Evolutionary conservation across 495 filamentous ascomycete genomes (phyloP).

Genomic region (Tuber magnatum): DNA sequence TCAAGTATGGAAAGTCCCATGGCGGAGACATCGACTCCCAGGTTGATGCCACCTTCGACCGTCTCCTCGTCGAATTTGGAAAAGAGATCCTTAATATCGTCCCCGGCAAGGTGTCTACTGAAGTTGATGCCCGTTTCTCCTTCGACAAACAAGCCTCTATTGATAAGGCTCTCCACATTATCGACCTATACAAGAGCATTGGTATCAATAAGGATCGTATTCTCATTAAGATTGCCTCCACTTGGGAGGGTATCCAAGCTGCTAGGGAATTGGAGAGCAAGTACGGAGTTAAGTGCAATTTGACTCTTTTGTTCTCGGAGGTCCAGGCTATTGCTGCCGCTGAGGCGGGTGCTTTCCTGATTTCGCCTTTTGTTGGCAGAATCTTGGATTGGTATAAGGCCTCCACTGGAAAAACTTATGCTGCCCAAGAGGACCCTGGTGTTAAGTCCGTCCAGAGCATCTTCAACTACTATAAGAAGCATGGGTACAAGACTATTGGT

Average conservation of each 20-base stretch:
- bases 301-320: conserved; percentile 97
- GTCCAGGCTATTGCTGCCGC: conserved; percentile 93
- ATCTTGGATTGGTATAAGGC: conserved; percentile 99
- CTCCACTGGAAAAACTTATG: conserved; percentile 84
- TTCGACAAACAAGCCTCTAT: conserved; percentile 90
- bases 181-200: conserved; percentile 88
- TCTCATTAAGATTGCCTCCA: conserved; percentile 82
- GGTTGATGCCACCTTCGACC: conserved; percentile 77
- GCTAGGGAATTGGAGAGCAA: conserved; percentile 87
- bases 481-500: conserved; percentile 75
- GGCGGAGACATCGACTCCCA: conserved; percentile 60
- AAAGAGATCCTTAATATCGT: conserved; percentile 95
- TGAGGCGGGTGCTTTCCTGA: conserved; percentile 95
- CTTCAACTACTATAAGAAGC: conserved; percentile 99
- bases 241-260: conserved; percentile 97
- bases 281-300: conserved; percentile 93
- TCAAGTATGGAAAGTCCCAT: conserved; percentile 75
- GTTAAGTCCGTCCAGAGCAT: conserved; percentile 91
- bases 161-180: conserved; percentile 94
- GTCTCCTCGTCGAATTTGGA: conserved; percentile 94
- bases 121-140: conserved; percentile 94
- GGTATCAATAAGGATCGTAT: conserved; percentile 90
- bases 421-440: conserved; percentile 83
- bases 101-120: conserved; percentile 95
- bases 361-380: conserved; percentile 98